Conservation (phyloP, 306 rosid genomes). For the Abrus precatorius region DNA sequence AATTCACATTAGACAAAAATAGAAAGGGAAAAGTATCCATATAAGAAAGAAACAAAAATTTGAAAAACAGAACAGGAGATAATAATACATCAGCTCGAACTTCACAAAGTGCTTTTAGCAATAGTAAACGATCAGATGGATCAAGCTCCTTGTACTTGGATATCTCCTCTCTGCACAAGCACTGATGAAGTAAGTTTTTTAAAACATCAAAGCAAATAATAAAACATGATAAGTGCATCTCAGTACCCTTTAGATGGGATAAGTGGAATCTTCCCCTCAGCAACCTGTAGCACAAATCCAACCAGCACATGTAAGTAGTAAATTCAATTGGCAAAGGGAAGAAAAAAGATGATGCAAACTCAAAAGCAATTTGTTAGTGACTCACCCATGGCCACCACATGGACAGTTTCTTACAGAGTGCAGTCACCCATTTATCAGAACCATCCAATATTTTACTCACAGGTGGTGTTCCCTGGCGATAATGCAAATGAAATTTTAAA, state of each 20-base stretch:
- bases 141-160: conserved; percentile 72
- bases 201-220: not conserved
- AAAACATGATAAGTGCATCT: conserved; percentile 19
- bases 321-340: conserved; percentile 28
- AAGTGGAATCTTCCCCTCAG: conserved; percentile 88
- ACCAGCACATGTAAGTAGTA: conserved; percentile 21
- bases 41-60: conserved; percentile 8
- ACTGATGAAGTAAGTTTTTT: conserved; percentile 39
- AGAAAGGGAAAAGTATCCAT: conserved; percentile 19
- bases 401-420: conserved; percentile 77
- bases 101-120: conserved; percentile 92
- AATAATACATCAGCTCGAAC: conserved; percentile 77
- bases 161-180: conserved; percentile 82
- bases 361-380: conserved; percentile 26
- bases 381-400: conserved; percentile 97
- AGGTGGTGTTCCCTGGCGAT: conserved; percentile 83
- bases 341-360: conserved; percentile 19
- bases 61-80: conserved; percentile 39
- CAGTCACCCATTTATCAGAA: conserved; percentile 84
- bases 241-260: conserved; percentile 78
- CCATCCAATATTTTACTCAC: conserved; percentile 62
- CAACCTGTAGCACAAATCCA: conserved; percentile 68
- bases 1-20: not conserved
- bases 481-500: conserved; percentile 31
- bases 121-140: conserved; percentile 71